phyloP scores from a whole-genome alignment of 2,329 filamentous ascomycete species.

The Aspergillus niger region DNA sequence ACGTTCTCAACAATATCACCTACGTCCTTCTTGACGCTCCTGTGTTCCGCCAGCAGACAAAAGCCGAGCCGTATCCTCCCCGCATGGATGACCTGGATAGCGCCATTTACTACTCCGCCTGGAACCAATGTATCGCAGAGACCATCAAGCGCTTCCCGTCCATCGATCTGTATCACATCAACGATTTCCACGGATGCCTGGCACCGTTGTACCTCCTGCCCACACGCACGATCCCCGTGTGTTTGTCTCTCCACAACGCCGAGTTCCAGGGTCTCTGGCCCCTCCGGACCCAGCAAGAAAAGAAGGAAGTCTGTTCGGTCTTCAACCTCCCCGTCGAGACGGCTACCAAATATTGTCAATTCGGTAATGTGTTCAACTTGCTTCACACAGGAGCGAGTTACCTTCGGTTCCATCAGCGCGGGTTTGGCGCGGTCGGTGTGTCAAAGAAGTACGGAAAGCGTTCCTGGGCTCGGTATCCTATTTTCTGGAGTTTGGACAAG shows the following conservation, averaged over 20 bases:
- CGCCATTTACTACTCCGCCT: conserved; percentile 68
- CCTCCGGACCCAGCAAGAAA: conserved; percentile 62
- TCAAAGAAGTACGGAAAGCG: conserved; percentile 68
- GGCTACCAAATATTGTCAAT: conserved; percentile 63
- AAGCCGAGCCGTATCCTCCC: conserved; percentile 63
- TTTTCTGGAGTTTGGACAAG: conserved; percentile 66
- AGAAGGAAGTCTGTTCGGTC: conserved; percentile 63
- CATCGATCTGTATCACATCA: conserved; percentile 64
- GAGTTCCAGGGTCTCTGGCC: conserved; percentile 70
- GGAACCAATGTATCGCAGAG: conserved; percentile 69
- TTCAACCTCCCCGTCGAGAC: conserved; percentile 62
- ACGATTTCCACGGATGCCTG: conserved; percentile 64
- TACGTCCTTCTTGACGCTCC: conserved; percentile 67
- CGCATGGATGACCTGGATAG: conserved; percentile 69
- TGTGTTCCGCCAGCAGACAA: conserved; percentile 64
- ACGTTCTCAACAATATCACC: conserved; percentile 64
- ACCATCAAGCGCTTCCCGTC: conserved; percentile 60
- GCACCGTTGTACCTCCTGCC: conserved; percentile 66
- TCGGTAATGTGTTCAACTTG: conserved; percentile 68
- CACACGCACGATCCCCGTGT: conserved; percentile 57
- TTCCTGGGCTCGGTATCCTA: conserved; percentile 65
- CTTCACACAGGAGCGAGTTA: conserved; percentile 66
- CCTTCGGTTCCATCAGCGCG: conserved; percentile 65
- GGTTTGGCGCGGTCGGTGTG: conserved; percentile 67
- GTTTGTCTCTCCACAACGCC: conserved; percentile 66